Evolutionary conservation across 805 yeast genomes (phyloP).

Genomic region (Ogataea ramenticola): DNA sequence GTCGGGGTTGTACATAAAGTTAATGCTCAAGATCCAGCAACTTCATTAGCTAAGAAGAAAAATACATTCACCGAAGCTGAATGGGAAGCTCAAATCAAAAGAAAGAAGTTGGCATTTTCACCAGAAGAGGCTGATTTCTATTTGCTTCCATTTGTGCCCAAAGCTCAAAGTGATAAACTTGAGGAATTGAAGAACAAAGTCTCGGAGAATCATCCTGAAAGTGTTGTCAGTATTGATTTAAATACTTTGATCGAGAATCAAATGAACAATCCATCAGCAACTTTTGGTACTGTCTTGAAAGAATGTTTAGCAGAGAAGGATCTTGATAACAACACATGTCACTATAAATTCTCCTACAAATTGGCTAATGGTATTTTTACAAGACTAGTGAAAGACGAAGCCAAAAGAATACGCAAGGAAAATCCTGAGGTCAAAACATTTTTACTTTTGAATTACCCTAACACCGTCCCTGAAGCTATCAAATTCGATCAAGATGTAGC

Average conservation of each 20-base stretch:
- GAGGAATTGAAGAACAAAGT: slow-evolving; percentile 7
- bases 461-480: slow-evolving; percentile 55
- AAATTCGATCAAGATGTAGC: slow-evolving; percentile 68
- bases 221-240: slow-evolving; percentile 36
- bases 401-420: slow-evolving; percentile 15
- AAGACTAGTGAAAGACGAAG: slow-evolving; percentile 35
- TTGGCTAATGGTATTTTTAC: slow-evolving; percentile 41
- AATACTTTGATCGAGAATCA: slow-evolving; percentile 38
- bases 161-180: slow-evolving; percentile 1
- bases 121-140: slow-evolving; percentile 16
- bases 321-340: slow-evolving; percentile 20
- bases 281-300: slow-evolving; percentile 46
- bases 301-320: slow-evolving; percentile 27
- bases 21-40: slow-evolving; percentile 23
- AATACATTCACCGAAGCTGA: slow-evolving; percentile 42
- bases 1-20: slow-evolving; percentile 23
- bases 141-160: slow-evolving; percentile 21
- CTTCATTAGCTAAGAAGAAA: slow-evolving; percentile 22
- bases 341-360: slow-evolving; percentile 22
- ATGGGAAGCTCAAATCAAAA: slow-evolving; percentile 28
- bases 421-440: slow-evolving; percentile 37
- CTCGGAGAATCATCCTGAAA: slow-evolving; percentile 9
- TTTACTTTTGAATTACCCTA: slow-evolving; percentile 53
- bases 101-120: slow-evolving; percentile 23
- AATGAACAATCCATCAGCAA: slow-evolving; percentile 33